Evolutionary conservation across 306 rosid genomes (phyloP), one percentile per base, ranked within the genome.

Genomic region (Dicorynia guianensis): DNA sequence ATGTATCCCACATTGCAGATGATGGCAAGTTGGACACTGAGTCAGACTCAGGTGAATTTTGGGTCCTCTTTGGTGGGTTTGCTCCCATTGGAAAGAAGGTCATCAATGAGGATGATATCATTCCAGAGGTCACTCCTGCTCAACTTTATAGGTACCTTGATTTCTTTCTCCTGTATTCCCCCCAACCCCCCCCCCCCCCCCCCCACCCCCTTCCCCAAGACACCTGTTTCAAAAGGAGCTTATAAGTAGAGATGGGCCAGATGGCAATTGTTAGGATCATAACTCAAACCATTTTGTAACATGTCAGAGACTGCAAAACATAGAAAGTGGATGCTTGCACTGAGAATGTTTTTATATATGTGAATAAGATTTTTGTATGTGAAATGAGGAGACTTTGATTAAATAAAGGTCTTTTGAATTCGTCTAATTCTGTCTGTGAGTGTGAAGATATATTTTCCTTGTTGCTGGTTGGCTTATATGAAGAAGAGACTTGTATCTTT

Each of bases 61-160:
- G 99, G 99, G 98, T 96, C 80, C 97, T 96, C 80, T 87, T 96
- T 67, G 99, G 99, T 78, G 99, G 99, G 66, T 96, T 96, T 82
- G 99, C 99, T 73, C 99, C 99, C 43, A 96, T 96, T 78, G 97
- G 92, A 70, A 96, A 96, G 90, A 96, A 92, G 85, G 89, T 96
- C 47, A 70, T 82, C 33, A 43, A 77, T 39, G 99, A 96, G 76
- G 99, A 96, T 82, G 99, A 96, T 80, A 79, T 90, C 9, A 67
- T 89, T 76, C 97, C 97, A 25, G 99, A 96, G 87, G 65, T 89
- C 54, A 79, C 86, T 82, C 93, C 96, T 83, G 93, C 98, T 69
- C 85, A 83, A 85, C 98, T 96, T 20, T 89, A 85, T 66, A 86
- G 99, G 99, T 96, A 82, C 46, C 49, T 53, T 59, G 43, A 48